phyloP scores from a whole-genome alignment of 1,139 yeast genomes.

The Lodderomyces elongisporus region DNA sequence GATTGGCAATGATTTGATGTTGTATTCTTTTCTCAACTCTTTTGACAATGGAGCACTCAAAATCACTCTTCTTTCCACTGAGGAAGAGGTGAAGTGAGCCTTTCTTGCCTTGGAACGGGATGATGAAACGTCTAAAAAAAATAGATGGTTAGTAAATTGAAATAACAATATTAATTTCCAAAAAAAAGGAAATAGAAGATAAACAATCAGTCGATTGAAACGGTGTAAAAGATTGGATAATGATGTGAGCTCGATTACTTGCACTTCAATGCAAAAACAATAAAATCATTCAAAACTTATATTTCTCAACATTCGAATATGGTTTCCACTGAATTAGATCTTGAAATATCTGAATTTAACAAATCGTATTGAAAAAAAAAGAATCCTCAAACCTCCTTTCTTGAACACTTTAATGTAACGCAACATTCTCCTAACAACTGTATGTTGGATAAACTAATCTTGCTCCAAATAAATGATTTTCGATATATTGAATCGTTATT shows the following conservation, averaged over 20 bases:
- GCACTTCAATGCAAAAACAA: neutral
- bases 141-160: conserved; percentile 29
- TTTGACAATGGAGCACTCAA: conserved; percentile 99
- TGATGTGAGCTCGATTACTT: neutral
- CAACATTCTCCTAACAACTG: too few species aligned
- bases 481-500: too few species aligned
- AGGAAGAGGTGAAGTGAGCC: conserved; percentile 99
- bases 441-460: too few species aligned
- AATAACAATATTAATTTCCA: too few species aligned
- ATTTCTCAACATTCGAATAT: too few species aligned
- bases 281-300: too few species aligned
- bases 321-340: too few species aligned
- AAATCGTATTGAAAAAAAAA: too few species aligned
- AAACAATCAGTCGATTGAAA: neutral
- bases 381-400: too few species aligned
- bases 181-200: neutral
- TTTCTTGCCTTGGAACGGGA: conserved; percentile 99
- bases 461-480: too few species aligned
- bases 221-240: neutral
- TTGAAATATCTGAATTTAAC: too few species aligned
- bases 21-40: conserved; percentile 98
- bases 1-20: conserved; percentile 93
- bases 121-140: conserved; percentile 82
- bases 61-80: conserved; percentile 90
- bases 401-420: too few species aligned